Conservation (phyloP, 2,329 filamentous ascomycete species). For the Alternaria metachromatica region DNA sequence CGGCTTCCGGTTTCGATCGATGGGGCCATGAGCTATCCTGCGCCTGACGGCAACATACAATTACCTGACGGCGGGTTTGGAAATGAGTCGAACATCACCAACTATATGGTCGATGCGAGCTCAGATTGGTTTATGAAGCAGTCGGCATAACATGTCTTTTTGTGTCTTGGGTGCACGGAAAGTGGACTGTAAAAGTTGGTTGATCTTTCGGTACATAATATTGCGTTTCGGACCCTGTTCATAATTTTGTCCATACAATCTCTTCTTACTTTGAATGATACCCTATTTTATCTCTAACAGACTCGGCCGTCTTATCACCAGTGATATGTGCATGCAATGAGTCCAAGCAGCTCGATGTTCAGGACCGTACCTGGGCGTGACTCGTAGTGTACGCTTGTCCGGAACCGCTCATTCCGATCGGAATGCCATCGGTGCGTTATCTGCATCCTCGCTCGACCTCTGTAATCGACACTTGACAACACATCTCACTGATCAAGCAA, state of each 20-base stretch:
- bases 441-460: background rate
- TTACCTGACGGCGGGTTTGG: conserved; percentile 36
- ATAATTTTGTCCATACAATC: background rate
- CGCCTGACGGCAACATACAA: conserved; percentile 35
- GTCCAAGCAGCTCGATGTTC: background rate
- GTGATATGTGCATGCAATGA: background rate
- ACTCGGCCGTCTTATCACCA: background rate
- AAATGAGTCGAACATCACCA: conserved; percentile 78
- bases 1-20: conserved; percentile 62
- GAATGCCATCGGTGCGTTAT: conserved; percentile 4
- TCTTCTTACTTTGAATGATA: background rate
- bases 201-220: background rate
- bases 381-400: background rate
- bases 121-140: conserved; percentile 71
- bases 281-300: background rate
- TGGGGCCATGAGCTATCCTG: conserved; percentile 36
- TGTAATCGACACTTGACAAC: background rate
- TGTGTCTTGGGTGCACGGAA: background rate
- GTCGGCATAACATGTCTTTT: conserved; percentile 10
- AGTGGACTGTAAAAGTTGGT: background rate
- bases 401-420: conserved; percentile 17
- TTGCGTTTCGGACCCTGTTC: background rate
- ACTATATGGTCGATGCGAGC: conserved; percentile 77
- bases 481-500: background rate
- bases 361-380: background rate